Evolutionary conservation across 2,329 filamentous ascomycete species (phyloP).

Genomic region (Knoxdaviesia capensis): DNA sequence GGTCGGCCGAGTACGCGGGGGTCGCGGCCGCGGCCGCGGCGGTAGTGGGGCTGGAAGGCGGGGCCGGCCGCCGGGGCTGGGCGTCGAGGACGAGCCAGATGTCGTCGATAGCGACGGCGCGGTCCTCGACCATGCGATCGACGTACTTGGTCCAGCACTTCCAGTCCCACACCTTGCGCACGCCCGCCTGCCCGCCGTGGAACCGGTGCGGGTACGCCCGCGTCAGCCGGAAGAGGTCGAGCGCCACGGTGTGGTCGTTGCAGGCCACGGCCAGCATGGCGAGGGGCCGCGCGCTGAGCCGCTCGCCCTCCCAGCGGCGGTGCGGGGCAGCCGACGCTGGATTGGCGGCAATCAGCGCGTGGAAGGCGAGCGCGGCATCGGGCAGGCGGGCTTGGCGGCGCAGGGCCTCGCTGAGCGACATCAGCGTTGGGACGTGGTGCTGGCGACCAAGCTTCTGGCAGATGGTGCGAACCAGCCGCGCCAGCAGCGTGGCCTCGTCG

Average conservation of each 20-base stretch:
- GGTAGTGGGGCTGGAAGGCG: too few species aligned
- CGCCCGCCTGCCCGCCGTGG: constrained; percentile 2
- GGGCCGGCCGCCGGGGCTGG: too few species aligned
- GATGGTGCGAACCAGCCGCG: constrained; percentile 2
- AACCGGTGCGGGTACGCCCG: constrained; percentile 1
- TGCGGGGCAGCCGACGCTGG: not conserved
- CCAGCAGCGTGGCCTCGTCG: not conserved
- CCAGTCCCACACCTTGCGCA: constrained; percentile 12
- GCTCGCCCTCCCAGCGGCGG: too few species aligned
- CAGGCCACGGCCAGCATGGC: constrained; percentile 5
- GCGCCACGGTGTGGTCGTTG: constrained; percentile 9
- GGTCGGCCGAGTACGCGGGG: too few species aligned
- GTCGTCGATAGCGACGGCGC: constrained; percentile 1
- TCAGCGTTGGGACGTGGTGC: constrained; percentile 3
- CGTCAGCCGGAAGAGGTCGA: constrained; percentile 8
- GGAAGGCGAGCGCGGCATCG: constrained; percentile 6
- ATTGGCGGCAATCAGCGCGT: constrained; percentile 1
- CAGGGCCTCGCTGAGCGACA: constrained; percentile 5
- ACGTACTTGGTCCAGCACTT: constrained; percentile 13
- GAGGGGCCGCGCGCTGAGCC: constrained; percentile 1
- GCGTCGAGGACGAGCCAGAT: too few species aligned
- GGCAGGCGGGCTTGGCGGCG: constrained; percentile 4
- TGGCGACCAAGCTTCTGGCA: constrained; percentile 1
- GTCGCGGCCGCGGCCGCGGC: too few species aligned
- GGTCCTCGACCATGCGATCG: constrained; percentile 14